A percentile compares a stretch with the other conserved stretches of the same genome.
Conservation (phyloP, 192 early-diverging fungal species). For the Coemansia sp. region DNA sequence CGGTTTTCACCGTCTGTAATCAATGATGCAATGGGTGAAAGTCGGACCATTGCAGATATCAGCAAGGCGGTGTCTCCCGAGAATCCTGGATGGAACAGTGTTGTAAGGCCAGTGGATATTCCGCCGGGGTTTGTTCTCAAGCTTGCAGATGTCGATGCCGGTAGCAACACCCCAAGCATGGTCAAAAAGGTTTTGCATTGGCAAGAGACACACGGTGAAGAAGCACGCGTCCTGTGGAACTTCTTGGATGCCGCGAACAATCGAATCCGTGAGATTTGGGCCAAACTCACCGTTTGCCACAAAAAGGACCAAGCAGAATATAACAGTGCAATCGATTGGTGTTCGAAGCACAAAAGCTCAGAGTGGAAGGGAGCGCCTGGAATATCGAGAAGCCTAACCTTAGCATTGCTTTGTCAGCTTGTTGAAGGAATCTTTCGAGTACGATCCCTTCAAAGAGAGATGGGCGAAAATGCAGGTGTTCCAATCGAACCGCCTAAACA, state of each 20-base stretch:
- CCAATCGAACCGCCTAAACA: constrained; percentile 92
- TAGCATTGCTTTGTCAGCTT: constrained; percentile 59
- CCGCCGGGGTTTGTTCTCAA: constrained; percentile 74
- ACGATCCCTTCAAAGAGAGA: constrained; percentile 67
- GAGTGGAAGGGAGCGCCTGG: constrained; percentile 21
- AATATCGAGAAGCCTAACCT: neutral
- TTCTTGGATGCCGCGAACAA: constrained; percentile 64
- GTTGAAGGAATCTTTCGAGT: constrained; percentile 44
- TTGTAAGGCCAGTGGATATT: constrained; percentile 62
- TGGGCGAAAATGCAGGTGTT: constrained; percentile 73
- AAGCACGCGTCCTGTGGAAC: constrained; percentile 55
- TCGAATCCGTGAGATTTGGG: constrained; percentile 59
- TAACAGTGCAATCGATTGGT: constrained; percentile 51
- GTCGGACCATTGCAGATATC: constrained; percentile 15
- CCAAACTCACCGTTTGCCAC: constrained; percentile 46
- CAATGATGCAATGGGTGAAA: constrained; percentile 54
- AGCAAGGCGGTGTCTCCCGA: constrained; percentile 34
- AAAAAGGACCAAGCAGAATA: constrained; percentile 24
- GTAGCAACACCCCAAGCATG: constrained; percentile 91
- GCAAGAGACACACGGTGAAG: constrained; percentile 68
- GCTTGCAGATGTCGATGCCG: constrained; percentile 92
- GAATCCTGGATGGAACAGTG: constrained; percentile 67
- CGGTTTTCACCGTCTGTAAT: constrained; percentile 78
- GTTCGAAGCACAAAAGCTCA: constrained; percentile 35
- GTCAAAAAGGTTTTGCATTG: constrained; percentile 85